Base-by-base conservation (phyloP, 371 early-diverging fungal species). In the Apophysomyces sp. region DNA sequence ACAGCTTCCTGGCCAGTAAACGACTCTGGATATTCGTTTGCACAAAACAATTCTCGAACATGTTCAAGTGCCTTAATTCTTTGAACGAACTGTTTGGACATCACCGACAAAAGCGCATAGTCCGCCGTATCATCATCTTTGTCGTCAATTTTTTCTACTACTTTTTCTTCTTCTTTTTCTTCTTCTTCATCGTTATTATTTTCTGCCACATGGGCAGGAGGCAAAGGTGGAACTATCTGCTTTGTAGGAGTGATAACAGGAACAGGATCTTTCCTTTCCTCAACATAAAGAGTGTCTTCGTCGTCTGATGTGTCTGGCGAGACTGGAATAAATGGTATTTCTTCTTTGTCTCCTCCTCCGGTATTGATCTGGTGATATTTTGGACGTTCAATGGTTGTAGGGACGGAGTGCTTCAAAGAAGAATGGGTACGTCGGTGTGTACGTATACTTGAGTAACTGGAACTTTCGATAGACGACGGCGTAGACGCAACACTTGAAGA, bases 1-100 rank as follows among this genome's bases (percentile, higher is more conserved):
- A 78, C 67, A 6, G 78, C 81, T 64, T 81, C 81, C 39, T 65
- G 58, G 13, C 81, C 81, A 26, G 74, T 78, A 52, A 81, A 81
- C 37, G 74, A 67, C 30, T 74, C 71, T 7, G 81, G 77, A 55
- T 81, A 81, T 39, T 73, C 77, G n/a, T 74, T 71, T 2, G 77
- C 62, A 31, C 78, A 78, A 60, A 74, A 74, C 5, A 78, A 49
- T 26, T 73, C 73, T 26, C 81, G 72, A 27, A 67, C 66, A 37
- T 67, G 52, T 13, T 62, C 62, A 52, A 70, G 49, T 11, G 61
- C 63, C 30, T 65, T 65, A 41, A 74, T 65, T 12, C 52, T 56
- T 34, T 40, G 56, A 8, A 60, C 57, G 24, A 74, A 67, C 1
- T 57, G 66, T 4, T 29, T 55, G 1, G 68, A 68, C 15, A 74